Conservation (phyloP, 2,329 filamentous ascomycete species). For the Paracamarosporium sp. region DNA sequence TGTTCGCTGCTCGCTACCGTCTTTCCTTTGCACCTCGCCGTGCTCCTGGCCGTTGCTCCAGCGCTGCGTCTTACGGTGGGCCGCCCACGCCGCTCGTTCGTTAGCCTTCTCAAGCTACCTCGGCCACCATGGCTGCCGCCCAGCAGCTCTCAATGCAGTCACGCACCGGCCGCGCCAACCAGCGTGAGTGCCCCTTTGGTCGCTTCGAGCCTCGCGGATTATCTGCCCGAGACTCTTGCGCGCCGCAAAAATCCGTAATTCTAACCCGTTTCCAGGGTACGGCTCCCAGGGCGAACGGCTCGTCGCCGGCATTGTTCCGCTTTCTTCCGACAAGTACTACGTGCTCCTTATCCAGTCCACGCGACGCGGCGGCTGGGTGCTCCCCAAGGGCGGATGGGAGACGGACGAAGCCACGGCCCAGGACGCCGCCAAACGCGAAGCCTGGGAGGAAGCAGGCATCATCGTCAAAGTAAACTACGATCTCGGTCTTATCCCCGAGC, state of each 20-base stretch:
- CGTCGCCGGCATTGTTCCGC: conserved; percentile 91
- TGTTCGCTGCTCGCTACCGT: background rate
- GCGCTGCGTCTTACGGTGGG: conserved; percentile 19
- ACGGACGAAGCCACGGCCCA: conserved; percentile 87
- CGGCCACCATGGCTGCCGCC: conserved; percentile 51
- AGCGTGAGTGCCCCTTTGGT: conserved; percentile 68
- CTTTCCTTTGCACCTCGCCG: background rate
- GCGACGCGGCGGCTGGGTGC: conserved; percentile 89
- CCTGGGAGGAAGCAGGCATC: conserved; percentile 98
- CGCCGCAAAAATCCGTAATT: background rate
- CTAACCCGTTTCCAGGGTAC: conserved; percentile 70
- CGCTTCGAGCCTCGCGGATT: background rate
- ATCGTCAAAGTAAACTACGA: conserved; percentile 83
- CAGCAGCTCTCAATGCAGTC: conserved; percentile 64
- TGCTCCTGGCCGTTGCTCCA: conserved; percentile 13
- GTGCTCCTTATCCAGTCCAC: conserved; percentile 95
- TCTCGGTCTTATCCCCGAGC: conserved; percentile 85
- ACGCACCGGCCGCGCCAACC: conserved; percentile 77
- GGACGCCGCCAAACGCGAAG: conserved; percentile 84
- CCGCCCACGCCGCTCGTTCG: conserved; percentile 11
- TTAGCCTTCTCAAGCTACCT: conserved; percentile 15
- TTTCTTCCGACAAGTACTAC: conserved; percentile 83
- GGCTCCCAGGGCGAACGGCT: conserved; percentile 90
- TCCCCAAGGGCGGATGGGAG: conserved; percentile 98
- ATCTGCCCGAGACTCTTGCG: background rate